Conservation (phyloP, 768 basidiomycete species). For the Hericium erinaceus region DNA sequence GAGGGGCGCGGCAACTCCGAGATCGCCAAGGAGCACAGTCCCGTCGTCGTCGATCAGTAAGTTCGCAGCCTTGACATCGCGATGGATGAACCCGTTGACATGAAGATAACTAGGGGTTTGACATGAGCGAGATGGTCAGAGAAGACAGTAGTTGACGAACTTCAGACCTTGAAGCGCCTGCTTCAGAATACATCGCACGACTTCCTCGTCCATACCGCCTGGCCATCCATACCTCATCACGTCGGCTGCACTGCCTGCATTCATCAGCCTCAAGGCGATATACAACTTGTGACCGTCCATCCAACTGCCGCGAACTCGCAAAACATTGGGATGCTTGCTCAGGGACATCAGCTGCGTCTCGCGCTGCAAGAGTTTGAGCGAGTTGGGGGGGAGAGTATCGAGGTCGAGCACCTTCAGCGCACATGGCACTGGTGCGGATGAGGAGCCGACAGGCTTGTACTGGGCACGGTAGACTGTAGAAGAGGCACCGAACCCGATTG, state of each 20-base stretch:
- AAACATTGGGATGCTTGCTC: constrained; percentile 87
- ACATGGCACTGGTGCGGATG: constrained; percentile 39
- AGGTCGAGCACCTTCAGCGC: constrained; percentile 88
- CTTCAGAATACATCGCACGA: constrained; percentile 72
- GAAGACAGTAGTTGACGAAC: constrained; percentile 34
- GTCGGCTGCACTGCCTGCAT: constrained; percentile 77
- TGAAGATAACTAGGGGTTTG: constrained; percentile 60
- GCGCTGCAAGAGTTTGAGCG: constrained; percentile 65
- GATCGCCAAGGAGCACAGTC: constrained; percentile 83
- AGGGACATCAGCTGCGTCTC: constrained; percentile 91
- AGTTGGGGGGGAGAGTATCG: constrained; percentile 61
- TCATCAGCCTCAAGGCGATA: constrained; percentile 87
- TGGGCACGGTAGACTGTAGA: constrained; percentile 81
- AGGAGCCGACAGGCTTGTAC: constrained; percentile 37
- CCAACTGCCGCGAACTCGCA: constrained; percentile 89
- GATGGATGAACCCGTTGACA: constrained; percentile 83
- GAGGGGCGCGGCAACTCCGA: constrained; percentile 85
- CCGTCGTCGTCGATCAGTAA: constrained; percentile 86
- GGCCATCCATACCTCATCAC: constrained; percentile 80
- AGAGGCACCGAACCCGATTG: constrained; percentile 88
- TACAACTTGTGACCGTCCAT: constrained; percentile 72
- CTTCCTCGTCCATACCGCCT: constrained; percentile 88
- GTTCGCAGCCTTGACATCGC: constrained; percentile 92
- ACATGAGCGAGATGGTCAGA: constrained; percentile 8
- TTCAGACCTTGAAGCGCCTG: constrained; percentile 86